Evolutionary conservation across 768 basidiomycete species (phyloP).

Genomic region (Cystobasidium tubakii): DNA sequence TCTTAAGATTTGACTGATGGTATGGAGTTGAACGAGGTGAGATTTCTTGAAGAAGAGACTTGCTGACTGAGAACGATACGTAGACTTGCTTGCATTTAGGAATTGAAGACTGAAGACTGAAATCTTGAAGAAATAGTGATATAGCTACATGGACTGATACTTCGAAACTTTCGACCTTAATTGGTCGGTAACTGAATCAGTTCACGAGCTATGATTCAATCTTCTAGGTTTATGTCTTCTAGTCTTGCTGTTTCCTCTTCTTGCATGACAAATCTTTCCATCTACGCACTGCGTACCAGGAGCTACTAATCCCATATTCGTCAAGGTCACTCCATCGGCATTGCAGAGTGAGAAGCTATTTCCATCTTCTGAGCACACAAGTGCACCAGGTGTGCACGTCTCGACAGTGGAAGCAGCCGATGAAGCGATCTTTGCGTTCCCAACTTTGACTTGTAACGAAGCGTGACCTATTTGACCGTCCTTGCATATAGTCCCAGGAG

Average conservation of each 20-base stretch:
- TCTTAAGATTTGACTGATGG: no score
- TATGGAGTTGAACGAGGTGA: no score
- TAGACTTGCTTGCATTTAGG: no score
- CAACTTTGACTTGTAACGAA: not conserved
- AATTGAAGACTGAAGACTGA: no score
- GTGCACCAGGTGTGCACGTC: not conserved
- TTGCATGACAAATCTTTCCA: not conserved
- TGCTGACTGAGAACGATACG: no score
- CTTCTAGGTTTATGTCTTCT: constrained; percentile 3
- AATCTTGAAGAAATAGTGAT: no score
- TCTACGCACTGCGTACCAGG: constrained; percentile 16
- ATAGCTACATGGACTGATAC: not conserved
- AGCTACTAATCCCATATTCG: constrained; percentile 20
- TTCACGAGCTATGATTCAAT: not conserved
- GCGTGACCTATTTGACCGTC: constrained; percentile 11
- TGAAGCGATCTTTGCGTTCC: no score
- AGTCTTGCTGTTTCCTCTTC: not conserved
- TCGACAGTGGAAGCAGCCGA: not conserved
- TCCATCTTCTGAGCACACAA: constrained; percentile 12
- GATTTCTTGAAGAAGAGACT: no score
- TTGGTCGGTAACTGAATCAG: no score
- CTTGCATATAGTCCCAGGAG: constrained; percentile 23
- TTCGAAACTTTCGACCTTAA: not conserved
- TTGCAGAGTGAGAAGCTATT: constrained; percentile 14
- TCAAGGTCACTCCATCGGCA: not conserved